Base-by-base conservation (phyloP, 2,329 filamentous ascomycete genomes). In the Cryphonectria japonica region DNA sequence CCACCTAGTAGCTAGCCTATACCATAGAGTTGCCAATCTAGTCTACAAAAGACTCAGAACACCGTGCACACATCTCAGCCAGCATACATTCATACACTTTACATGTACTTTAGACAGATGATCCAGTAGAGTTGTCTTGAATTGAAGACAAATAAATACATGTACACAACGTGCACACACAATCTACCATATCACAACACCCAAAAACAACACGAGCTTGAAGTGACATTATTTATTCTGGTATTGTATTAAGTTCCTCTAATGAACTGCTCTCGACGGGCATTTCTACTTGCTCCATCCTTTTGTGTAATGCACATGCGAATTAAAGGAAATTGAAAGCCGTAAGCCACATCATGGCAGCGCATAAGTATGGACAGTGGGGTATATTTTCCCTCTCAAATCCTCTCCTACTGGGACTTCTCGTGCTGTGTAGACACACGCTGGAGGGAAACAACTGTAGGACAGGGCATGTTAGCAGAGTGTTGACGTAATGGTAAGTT, bases 341-440 rank as follows among this genome's bases (percentile, higher is more conserved):
- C 68, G 57, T 68, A 32, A 64, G 71, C 71, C 65, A 66, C 71
- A 70, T 72, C 65, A 46, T 68, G 63, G 69, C 68, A 68, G 71
- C 64, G 16, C 54, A 67, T 62, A 67, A 66, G 67, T 68, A 69
- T 69, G 61, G 69, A 65, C 59, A 68, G 37, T 66, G 37, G 54
- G 67, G 69, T 72, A 71, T 69, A 73, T 71, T 74, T 72, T 76
- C 76, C 76, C 66, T 69, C 66, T 69, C 69, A 70, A 67, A 71
- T 71, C 61, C 71, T 69, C 65, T 66, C 76, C 83, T 92, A 95
- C 82, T 90, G 86, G 76, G 90, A 92, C 88, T 95, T 95, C 87
- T 97, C 93, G 86, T 97, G 94, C 84, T 96, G 93, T 73, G 92
- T 96, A 69, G 93, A 95, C 76, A 96, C 93, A 83, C 94, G 92